A percentile compares a stretch with the other conserved stretches of the same genome.
Evolutionary conservation across 257 asterid genomes (phyloP).

Genomic region (Nicotiana knightiana): DNA sequence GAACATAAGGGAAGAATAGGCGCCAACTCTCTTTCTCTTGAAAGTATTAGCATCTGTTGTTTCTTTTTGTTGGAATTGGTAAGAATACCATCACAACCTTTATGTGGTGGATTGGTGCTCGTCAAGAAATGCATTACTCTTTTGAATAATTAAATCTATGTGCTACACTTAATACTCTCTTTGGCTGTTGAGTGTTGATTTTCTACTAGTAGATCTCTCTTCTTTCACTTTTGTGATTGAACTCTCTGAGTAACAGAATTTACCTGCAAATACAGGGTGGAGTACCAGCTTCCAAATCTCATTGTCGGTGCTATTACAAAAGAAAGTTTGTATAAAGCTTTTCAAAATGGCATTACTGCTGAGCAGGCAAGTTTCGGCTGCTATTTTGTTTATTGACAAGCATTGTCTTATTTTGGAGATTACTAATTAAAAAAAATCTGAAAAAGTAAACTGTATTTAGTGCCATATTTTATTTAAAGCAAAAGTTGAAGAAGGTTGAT

Average conservation of each 20-base stretch:
- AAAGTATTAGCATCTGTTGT: not conserved
- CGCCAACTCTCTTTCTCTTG: not conserved
- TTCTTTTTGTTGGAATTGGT: not conserved
- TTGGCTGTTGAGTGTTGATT: not conserved
- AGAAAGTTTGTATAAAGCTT: constrained; percentile 92
- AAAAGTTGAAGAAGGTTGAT: not conserved
- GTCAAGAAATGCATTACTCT: not conserved
- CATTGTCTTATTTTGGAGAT: not conserved
- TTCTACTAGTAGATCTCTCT: not conserved
- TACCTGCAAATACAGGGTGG: constrained; percentile 59
- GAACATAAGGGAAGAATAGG: not conserved
- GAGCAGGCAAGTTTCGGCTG: constrained; percentile 59
- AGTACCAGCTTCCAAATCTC: constrained; percentile 97
- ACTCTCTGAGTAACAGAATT: not conserved
- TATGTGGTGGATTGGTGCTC: not conserved
- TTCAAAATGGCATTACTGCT: constrained; percentile 74
- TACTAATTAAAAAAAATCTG: not conserved
- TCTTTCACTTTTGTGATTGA: not conserved
- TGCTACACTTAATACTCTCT: not conserved
- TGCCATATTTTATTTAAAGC: not conserved
- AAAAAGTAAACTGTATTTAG: not conserved
- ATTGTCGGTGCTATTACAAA: constrained; percentile 86
- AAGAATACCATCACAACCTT: not conserved
- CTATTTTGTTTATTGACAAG: not conserved
- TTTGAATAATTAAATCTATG: not conserved